Evolutionary conservation across 1,284 basidiomycete genomes (phyloP).

Genomic region (Leccinum fuscescens): DNA sequence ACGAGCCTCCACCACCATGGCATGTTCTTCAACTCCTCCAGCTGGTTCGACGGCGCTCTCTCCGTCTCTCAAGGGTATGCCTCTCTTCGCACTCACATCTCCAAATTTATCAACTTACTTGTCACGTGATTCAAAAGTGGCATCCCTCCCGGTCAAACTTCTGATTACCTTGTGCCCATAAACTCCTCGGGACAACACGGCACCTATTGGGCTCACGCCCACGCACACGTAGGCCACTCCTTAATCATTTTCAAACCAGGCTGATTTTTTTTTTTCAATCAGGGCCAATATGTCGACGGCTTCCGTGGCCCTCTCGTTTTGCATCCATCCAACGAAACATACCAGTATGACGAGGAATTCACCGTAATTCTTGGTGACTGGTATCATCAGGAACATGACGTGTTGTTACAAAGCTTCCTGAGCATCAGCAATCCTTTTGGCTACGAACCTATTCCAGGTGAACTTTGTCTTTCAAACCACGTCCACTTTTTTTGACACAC

Average conservation of each 20-base stretch:
- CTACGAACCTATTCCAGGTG: conserved; percentile 83
- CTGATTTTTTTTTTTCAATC: background rate
- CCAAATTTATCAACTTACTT: background rate
- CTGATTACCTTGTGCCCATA: conserved; percentile 83
- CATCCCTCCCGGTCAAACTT: conserved; percentile 73
- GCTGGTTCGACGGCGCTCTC: conserved; percentile 87
- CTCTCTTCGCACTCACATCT: background rate
- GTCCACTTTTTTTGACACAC: background rate
- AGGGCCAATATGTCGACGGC: conserved; percentile 89
- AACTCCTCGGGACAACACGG: conserved; percentile 72
- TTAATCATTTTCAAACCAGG: too few species aligned
- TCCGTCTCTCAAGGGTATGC: conserved; percentile 79
- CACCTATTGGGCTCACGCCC: conserved; percentile 88
- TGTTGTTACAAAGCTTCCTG: conserved; percentile 71
- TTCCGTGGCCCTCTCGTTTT: conserved; percentile 78
- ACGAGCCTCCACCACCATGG: conserved; percentile 85
- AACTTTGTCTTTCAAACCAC: conserved; percentile 10
- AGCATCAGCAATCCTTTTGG: conserved; percentile 77
- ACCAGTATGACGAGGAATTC: conserved; percentile 89
- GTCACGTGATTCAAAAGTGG: conserved; percentile 49
- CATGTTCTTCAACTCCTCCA: conserved; percentile 86
- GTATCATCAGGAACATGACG: conserved; percentile 77
- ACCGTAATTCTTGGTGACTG: conserved; percentile 84
- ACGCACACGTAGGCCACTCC: conserved; percentile 46
- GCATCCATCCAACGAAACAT: conserved; percentile 59